These are phyloP conservation scores for Alternaria incomplexa DNA, from an alignment of 2,329 filamentous ascomycete genomes.

Conservation along the genomic window DNA sequence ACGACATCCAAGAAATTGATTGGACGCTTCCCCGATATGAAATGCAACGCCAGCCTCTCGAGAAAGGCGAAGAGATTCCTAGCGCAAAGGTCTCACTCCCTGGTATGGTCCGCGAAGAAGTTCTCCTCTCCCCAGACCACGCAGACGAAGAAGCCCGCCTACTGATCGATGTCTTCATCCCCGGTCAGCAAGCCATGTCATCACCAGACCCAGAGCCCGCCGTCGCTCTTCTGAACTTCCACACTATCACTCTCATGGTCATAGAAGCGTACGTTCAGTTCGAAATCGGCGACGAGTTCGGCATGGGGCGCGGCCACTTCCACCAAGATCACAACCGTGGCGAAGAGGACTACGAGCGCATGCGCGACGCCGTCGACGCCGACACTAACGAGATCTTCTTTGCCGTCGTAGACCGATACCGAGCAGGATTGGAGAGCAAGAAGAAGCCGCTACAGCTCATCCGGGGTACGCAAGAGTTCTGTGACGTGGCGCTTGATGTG, in stretches of 20 bases:
- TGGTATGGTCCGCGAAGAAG: conserved; percentile 44
- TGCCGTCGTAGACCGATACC: conserved; percentile 39
- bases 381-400: conserved; percentile 44
- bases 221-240: conserved; percentile 40
- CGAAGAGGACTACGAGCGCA: conserved; percentile 7
- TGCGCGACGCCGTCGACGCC: conserved; percentile 15
- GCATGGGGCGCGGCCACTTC: conserved; percentile 14
- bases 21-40: conserved; percentile 31
- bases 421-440: conserved; percentile 24
- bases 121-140: conserved; percentile 36
- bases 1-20: conserved; percentile 1
- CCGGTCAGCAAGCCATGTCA: conserved; percentile 23
- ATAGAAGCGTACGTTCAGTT: conserved; percentile 35
- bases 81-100: conserved; percentile 46
- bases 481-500: conserved; percentile 39
- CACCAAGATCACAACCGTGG: conserved; percentile 8
- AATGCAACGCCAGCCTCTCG: conserved; percentile 13
- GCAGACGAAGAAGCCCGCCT: conserved; percentile 31
- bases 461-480: conserved; percentile 42
- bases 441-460: conserved; percentile 26
- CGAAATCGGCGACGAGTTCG: conserved; percentile 33
- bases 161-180: conserved; percentile 38
- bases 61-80: conserved; percentile 13
- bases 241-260: conserved; percentile 41
- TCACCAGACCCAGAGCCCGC: conserved; percentile 28